Percentiles rank a stretch among this genome's conserved stretches.
Conservation (phyloP, 202 grass and related monocot species). For the Saccharum hybrid region DNA sequence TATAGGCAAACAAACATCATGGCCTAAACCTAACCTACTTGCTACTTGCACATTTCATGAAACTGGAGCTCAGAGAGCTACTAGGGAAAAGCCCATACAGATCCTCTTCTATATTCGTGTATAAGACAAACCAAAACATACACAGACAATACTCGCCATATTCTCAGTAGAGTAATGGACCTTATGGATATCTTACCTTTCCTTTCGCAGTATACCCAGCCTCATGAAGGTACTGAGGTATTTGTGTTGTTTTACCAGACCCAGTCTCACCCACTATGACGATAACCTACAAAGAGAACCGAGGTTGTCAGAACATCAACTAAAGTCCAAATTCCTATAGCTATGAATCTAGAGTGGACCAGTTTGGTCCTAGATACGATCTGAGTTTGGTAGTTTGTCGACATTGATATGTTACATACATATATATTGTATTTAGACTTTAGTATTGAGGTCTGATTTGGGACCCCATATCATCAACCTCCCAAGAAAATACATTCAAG, state of each 20-base stretch:
- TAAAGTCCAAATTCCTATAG: background rate
- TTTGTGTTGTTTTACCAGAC: conserved; percentile 96
- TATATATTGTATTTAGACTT: background rate
- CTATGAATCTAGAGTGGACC: background rate
- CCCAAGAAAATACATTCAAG: background rate
- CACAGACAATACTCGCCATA: background rate
- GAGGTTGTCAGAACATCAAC: background rate
- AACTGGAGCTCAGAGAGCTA: no score
- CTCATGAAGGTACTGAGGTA: conserved; percentile 96
- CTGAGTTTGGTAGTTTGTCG: background rate
- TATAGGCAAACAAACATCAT: conserved; percentile 8
- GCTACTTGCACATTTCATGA: no score
- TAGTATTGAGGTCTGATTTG: background rate
- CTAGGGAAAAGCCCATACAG: no score
- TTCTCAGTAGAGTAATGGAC: conserved; percentile 1
- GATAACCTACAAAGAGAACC: conserved; percentile 63
- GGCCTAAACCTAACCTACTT: background rate
- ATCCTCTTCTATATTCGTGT: no score
- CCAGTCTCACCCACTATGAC: conserved; percentile 98
- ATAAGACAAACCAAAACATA: background rate
- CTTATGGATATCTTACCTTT: conserved; percentile 50
- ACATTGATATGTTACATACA: background rate
- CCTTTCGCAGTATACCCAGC: conserved; percentile 84
- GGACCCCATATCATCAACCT: background rate
- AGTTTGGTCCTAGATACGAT: background rate